Evolutionary conservation across 2,329 filamentous ascomycete genomes (phyloP), one percentile per base, ranked within the genome.

Genomic region (Delphinella strobiligena): DNA sequence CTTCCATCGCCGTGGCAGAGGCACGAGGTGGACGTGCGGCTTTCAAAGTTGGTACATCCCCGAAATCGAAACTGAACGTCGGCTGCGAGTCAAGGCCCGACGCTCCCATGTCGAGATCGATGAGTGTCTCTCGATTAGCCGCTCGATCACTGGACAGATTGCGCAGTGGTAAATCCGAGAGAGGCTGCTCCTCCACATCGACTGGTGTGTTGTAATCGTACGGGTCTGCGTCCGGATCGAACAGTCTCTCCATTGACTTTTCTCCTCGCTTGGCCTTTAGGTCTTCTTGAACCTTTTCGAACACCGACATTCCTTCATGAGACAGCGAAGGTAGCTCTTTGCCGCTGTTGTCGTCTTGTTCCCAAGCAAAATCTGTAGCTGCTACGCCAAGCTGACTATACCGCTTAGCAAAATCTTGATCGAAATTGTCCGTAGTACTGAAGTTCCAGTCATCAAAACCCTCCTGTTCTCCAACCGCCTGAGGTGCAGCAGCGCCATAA

Each of bases 371-470:
- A 33, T 50, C 40, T 10, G 46, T 41, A 5, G 47, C 49, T n/a
- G 45, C 45, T 30, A 49, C 43, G 32, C 49, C 47, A 12, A 59
- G 51, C 33, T 53, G 52, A 42, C 58, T 60, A 41, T 54, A 52
- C 2, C 58, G 48, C 19, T 49, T 51, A 12, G 45, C 50, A 34
- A 59, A 54, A 15, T 48, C 51, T 41, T 64, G 61, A 45, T 78
- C 71, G 47, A 78, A 78, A 11, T 72, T 69, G 46, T 74, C 72
- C 2, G 74, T 77, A 4, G 73, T 76, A 48, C 74, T 78, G 51
- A 80, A 80, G 42, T 75, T 78, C 75, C 75, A 80, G 45, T 75
- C 72, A 31, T 74, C 69, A 3, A 67, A 62, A 1, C 62, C 53
- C 5, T 60, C 52, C 3, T 67, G 61, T 63, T 59, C 10, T 61